Base-by-base conservation (phyloP, 345 rosid genomes). In the Populus deltoides region DNA sequence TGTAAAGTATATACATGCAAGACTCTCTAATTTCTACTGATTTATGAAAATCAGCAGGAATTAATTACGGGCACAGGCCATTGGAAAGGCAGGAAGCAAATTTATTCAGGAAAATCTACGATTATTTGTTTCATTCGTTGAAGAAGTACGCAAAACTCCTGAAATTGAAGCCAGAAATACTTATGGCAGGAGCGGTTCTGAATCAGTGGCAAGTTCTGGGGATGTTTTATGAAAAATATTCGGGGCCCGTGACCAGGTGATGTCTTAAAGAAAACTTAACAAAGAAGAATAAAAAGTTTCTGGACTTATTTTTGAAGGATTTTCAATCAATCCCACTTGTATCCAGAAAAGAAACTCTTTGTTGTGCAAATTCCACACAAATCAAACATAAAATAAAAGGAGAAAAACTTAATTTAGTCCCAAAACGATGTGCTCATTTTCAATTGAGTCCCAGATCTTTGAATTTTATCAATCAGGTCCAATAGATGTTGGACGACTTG, bases 71-170 rank as follows among this genome's bases (percentile, higher is more conserved):
- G 89, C 89, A 27, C 67, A 78, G 59, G 77, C 41, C 1, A 88
- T 85, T 51, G 92, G 91, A 11, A 77, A 66, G 66, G 79, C 73
- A 5, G 88, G 83, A 53, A 82, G 86, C 81, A 75, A 53, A 6
- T 88, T 81, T 65, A 38, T 57, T 2, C 43, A 55, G 7, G 71
- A 61, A 38, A 12, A 66, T 35, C 16, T 49, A 87, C 68, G 90
- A 83, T 79, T 88, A 87, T 82, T 86, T 87, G 91, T 85, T 85
- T 43, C 83, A 87, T 80, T 12, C 86, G 7, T 69, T 90, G 29
- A 87, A 75, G 12, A 83, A 82, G 77, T 84, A 84, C 11, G 87
- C 86, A 22, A 88, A 87, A 79, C 85, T 87, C 8, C 61, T 86
- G 77, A 85, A 69, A 68, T 84, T 71, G 77, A 77, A 88, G 72